phyloP scores from a whole-genome alignment of 768 basidiomycete species.

The Lenzites betulinus region DNA sequence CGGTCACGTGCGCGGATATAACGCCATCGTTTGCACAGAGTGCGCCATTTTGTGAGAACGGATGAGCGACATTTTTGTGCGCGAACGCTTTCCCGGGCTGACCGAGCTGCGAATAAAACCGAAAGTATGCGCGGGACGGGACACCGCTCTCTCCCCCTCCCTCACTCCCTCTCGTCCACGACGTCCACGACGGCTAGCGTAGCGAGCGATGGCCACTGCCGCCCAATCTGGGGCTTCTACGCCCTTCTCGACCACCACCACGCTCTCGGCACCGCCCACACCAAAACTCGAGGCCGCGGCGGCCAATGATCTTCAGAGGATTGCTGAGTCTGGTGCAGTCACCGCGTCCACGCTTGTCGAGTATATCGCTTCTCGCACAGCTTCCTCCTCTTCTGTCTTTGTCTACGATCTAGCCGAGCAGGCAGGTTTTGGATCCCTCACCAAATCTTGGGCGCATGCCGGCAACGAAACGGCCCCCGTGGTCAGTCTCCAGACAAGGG shows the following conservation, averaged over 20 bases:
- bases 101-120: constrained; percentile 13
- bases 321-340: constrained; percentile 21
- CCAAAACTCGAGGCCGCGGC: constrained; percentile 33
- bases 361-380: constrained; percentile 58
- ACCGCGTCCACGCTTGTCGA: constrained; percentile 70
- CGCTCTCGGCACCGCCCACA: constrained; percentile 36
- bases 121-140: neutral
- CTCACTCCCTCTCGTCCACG: neutral
- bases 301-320: constrained; percentile 24
- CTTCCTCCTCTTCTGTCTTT: constrained; percentile 68
- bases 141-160: neutral
- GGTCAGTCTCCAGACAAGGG: constrained; percentile 75
- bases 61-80: neutral
- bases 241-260: constrained; percentile 35
- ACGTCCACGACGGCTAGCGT: neutral
- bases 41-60: constrained; percentile 14
- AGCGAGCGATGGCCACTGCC: constrained; percentile 29
- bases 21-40: constrained; percentile 25
- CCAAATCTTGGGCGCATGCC: constrained; percentile 62
- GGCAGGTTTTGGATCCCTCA: constrained; percentile 75
- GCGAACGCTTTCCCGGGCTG: neutral
- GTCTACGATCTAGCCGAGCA: constrained; percentile 84
- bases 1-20: constrained; percentile 19
- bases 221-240: constrained; percentile 29
- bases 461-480: constrained; percentile 50